A percentile compares a stretch with the other conserved stretches of the same genome.
Conservation (phyloP, 768 basidiomycete species). For the Scleroderma bovista region DNA sequence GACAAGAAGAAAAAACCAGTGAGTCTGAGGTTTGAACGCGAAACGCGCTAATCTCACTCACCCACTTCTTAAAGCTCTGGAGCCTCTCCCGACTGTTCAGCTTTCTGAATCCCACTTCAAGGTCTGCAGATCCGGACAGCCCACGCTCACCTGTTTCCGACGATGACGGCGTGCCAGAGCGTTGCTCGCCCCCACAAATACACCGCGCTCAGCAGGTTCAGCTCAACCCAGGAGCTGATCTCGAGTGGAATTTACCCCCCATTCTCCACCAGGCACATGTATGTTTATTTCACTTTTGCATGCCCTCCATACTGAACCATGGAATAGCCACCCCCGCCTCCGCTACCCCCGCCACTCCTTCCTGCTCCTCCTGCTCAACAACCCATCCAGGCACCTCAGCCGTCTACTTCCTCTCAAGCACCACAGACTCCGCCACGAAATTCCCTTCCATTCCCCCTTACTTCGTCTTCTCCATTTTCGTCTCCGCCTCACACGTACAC, state of each 20-base stretch:
- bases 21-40: conserved; percentile 9
- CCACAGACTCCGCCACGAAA: conserved; percentile 9
- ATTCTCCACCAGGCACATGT: conserved; percentile 20
- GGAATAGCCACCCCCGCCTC: conserved; percentile 21
- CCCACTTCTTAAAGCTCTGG: conserved; percentile 36
- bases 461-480: conserved; percentile 8
- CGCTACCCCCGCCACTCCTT: conserved; percentile 12
- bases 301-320: conserved; percentile 15
- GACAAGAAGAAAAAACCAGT: conserved; percentile 44
- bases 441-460: conserved; percentile 15
- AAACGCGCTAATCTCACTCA: conserved; percentile 7
- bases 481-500: conserved; percentile 2
- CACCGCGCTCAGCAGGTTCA: conserved; percentile 12
- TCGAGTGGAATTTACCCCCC: conserved; percentile 10
- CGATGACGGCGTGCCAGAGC: neutral
- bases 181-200: neutral
- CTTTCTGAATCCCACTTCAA: conserved; percentile 45
- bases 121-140: conserved; percentile 17
- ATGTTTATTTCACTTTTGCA: conserved; percentile 15
- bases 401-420: conserved; percentile 6
- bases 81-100: conserved; percentile 45
- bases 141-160: conserved; percentile 19
- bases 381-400: neutral
- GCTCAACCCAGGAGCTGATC: conserved; percentile 7
- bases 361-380: conserved; percentile 12